Evolutionary conservation across 1,284 basidiomycete genomes (phyloP), one percentile per base, ranked within the genome.

Genomic region (Apiotrichum gamsii): DNA sequence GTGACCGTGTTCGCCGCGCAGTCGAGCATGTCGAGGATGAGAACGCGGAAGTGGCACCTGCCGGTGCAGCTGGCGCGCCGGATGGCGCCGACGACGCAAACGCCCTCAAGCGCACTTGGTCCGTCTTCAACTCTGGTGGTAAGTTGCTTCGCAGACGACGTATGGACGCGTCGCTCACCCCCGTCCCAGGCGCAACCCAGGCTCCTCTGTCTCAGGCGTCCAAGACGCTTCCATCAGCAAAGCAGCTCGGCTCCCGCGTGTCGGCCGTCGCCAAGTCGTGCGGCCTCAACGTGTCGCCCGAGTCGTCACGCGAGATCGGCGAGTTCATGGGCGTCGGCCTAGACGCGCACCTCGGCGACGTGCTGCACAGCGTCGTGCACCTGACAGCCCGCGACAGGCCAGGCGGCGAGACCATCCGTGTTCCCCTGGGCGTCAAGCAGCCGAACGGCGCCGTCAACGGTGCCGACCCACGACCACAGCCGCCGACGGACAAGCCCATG

Each of bases 271-370:
- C 66, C 39, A 62, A 63, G 49, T 50, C 49, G 9, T 61, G 59
- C 36, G 59, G 57, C 33, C 50, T 70, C 14, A 43, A 55, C 6
- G 39, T 69, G 3, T 35, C 61, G 1, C 46, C 57, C 3, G 64
- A 64, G 15, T 39, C 51, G 11, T 19, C 41, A 11, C 45, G 45
- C 21, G 65, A 67, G 10, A 55, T 69, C 14, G 69, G 69, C 49
- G 65, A 71, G 45, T 71, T 72, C 51, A 54, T 72, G 47, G 64
- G 67, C 4, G 54, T 71, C 9, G 69, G 67, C 0, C 49, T 71
- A 25, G 64, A 69, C 45, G 51, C 60, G 13, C 65, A 70, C 36
- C 47, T 72, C 2, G 56, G 51, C 31, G 64, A 69, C 37, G 51
- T 70, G 8, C 39, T 70, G 8, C 63, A 69, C 44, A 47, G 51